phyloP scores from a whole-genome alignment of 805 yeast species.

The Nakazawaea pomicola region DNA sequence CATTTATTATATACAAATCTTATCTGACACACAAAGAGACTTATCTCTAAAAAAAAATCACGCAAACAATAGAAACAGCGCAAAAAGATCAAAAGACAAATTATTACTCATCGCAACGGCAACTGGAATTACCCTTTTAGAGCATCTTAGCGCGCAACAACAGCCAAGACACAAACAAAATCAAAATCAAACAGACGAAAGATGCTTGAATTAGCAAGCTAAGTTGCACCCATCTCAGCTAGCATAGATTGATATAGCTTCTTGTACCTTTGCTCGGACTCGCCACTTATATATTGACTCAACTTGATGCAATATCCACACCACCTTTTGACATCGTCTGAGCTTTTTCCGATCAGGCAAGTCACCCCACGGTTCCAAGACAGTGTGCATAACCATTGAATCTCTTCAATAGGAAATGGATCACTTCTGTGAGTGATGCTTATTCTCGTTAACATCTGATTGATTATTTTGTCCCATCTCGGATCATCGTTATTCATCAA shows the following conservation, averaged over 20 bases:
- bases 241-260: slow-evolving; percentile 9
- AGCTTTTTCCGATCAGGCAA: slow-evolving; percentile 19
- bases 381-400: slow-evolving; percentile 31
- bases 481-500: neutral
- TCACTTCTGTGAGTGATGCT: neutral
- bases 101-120: slow-evolving; percentile 2
- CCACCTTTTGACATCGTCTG: slow-evolving; percentile 9
- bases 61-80: neutral
- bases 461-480: neutral
- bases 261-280: slow-evolving; percentile 7
- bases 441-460: slow-evolving; percentile 1
- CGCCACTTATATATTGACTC: slow-evolving; percentile 5
- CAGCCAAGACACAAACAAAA: too few relatives aligned
- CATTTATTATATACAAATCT: too few relatives aligned
- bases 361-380: slow-evolving; percentile 36
- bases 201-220: too few relatives aligned
- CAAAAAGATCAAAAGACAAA: neutral
- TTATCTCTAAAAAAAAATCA: neutral
- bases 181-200: neutral
- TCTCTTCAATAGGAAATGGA: slow-evolving; percentile 17
- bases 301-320: slow-evolving; percentile 13
- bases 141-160: neutral
- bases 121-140: neutral
- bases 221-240: neutral
- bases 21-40: too few relatives aligned